These are phyloP conservation scores for Glonium stellatum DNA, from an alignment of 495 filamentous ascomycete species.

Conservation along the genomic window DNA sequence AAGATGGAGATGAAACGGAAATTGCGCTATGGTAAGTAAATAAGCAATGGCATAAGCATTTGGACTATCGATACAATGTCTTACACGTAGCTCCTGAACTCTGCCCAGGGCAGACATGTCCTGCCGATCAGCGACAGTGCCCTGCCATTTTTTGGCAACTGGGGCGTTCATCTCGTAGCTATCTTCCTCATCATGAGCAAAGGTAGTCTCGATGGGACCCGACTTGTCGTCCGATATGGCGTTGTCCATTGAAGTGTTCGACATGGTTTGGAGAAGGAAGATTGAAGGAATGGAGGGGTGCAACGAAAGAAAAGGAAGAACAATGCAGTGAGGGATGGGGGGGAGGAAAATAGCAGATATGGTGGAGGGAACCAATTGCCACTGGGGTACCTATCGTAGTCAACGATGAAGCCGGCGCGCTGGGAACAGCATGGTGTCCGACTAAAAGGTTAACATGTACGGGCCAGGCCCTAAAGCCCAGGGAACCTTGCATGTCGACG, in stretches of 20 bases:
- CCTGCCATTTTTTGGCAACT: conserved; percentile 3
- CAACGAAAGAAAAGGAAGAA: neutral
- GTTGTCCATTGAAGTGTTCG: neutral
- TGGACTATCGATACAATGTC: neutral
- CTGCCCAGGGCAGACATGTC: conserved; percentile 12
- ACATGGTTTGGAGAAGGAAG: neutral
- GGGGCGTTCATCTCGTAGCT: neutral
- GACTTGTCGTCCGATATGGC: neutral
- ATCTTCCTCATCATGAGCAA: neutral
- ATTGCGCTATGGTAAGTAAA: neutral
- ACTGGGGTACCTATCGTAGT: too few species aligned
- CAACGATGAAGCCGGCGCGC: neutral
- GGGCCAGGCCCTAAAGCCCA: too few species aligned
- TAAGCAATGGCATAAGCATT: neutral
- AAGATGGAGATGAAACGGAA: conserved; percentile 6
- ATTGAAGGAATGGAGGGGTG: neutral
- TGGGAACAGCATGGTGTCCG: neutral
- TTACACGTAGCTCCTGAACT: conserved; percentile 5
- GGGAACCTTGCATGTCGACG: neutral
- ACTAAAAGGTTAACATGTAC: neutral
- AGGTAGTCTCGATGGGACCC: neutral
- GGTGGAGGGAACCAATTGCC: neutral
- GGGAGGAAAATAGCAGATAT: neutral
- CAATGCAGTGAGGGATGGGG: neutral
- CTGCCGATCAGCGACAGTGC: neutral